These are phyloP conservation scores for Apiospora marii DNA, from an alignment of 2,329 filamentous ascomycete species.

Conservation along the genomic window DNA sequence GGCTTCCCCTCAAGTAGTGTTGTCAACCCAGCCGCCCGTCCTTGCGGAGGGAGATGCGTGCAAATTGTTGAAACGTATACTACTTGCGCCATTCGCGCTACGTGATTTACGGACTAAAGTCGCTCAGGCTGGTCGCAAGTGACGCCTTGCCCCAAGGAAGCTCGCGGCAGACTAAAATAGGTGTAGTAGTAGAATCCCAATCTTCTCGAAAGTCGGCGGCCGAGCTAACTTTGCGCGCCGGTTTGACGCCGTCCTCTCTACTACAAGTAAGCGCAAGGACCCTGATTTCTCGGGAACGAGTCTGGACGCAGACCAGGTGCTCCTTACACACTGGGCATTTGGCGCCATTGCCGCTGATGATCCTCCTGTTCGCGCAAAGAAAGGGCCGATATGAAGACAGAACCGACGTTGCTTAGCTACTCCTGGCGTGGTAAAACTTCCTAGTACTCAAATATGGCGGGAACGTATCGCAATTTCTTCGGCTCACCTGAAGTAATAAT, in stretches of 20 bases:
- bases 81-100: not conserved
- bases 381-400: constrained; percentile 7
- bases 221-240: not conserved
- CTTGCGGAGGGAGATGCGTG: not conserved
- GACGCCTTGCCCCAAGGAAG: not conserved
- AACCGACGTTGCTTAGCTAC: not conserved
- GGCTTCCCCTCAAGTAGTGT: not conserved
- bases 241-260: not conserved
- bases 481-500: constrained; percentile 2
- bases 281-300: not conserved
- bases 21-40: not conserved
- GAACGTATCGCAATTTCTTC: not conserved
- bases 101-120: not conserved
- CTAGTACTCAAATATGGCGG: not conserved
- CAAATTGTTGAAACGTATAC: not conserved
- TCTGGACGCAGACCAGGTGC: not conserved
- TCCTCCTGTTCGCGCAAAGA: not conserved
- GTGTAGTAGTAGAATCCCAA: not conserved
- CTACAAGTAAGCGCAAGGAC: not conserved
- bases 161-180: not conserved
- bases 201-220: not conserved
- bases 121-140: not conserved
- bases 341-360: constrained; percentile 4
- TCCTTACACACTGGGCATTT: not conserved
- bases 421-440: constrained; percentile 5